Evolutionary conservation across 306 rosid species (phyloP).

Genomic region (Vigna nakashimae): DNA sequence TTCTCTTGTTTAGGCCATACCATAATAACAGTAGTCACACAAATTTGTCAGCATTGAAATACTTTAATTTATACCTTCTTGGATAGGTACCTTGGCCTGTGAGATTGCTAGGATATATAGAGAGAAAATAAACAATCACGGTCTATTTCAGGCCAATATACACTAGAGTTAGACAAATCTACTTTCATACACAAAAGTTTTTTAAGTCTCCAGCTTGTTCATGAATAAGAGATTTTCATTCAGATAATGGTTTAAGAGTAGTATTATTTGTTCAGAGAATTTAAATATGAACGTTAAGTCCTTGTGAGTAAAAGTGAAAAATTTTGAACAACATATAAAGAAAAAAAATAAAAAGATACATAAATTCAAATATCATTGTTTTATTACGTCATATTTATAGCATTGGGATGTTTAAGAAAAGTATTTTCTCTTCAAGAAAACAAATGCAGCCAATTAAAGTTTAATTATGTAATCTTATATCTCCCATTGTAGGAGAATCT

Average conservation of each 20-base stretch:
- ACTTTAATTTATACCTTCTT: constrained; percentile 31
- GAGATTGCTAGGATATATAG: neutral
- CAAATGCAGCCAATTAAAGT: neutral
- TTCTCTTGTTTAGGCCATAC: constrained; percentile 35
- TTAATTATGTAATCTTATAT: neutral
- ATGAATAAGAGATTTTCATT: neutral
- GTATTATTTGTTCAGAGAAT: too few relatives aligned
- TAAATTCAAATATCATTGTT: too few relatives aligned
- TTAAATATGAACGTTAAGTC: too few relatives aligned
- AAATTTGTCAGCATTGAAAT: constrained; percentile 33
- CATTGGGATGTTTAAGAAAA: too few relatives aligned
- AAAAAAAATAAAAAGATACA: too few relatives aligned
- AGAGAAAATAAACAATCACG: neutral
- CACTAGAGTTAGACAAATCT: constrained; percentile 28
- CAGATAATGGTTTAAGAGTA: neutral
- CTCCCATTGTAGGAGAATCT: neutral
- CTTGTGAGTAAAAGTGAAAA: too few relatives aligned
- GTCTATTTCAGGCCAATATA: constrained; percentile 12
- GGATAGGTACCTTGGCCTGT: constrained; percentile 23
- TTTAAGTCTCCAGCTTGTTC: neutral
- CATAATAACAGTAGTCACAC: constrained; percentile 36
- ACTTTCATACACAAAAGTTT: neutral
- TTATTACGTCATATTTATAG: too few relatives aligned
- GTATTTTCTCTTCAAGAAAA: neutral
- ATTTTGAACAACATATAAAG: too few relatives aligned